phyloP scores from a whole-genome alignment of 2,329 filamentous ascomycete species.

The Stylonectria norvegica region DNA sequence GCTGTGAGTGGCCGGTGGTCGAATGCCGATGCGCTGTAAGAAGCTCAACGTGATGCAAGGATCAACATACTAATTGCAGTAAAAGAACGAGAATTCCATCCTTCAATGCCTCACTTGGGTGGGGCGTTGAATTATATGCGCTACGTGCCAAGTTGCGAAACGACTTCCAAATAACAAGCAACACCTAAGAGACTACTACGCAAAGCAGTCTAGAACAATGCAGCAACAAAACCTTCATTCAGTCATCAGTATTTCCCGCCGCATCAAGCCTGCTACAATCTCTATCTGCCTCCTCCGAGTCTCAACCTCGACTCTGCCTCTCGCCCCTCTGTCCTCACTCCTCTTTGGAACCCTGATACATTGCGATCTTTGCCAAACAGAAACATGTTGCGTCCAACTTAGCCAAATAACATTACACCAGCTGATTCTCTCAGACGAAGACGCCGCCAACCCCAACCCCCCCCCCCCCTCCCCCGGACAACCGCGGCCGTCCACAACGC shows the following conservation, averaged over 20 bases:
- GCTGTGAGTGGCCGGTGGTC: too few species aligned
- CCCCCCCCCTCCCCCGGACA: too few species aligned
- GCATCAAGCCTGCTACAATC: conserved; percentile 11
- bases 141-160: too few species aligned
- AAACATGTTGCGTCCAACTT: conserved; percentile 7
- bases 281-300: conserved; percentile 1
- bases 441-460: too few species aligned
- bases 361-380: conserved; percentile 15
- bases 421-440: conserved; percentile 11
- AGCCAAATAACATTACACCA: conserved; percentile 21
- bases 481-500: too few species aligned
- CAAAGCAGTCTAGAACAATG: too few species aligned
- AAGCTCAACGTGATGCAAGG: too few species aligned
- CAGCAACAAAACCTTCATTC: conserved; percentile 26
- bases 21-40: too few species aligned
- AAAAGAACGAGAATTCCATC: too few species aligned
- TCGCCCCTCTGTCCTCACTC: conserved; percentile 9
- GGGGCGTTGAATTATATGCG: too few species aligned
- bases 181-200: conserved; percentile 3
- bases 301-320: neutral
- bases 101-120: too few species aligned
- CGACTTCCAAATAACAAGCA: neutral
- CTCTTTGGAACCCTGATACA: conserved; percentile 9
- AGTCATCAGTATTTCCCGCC: conserved; percentile 23
- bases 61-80: too few species aligned